Percentiles rank a stretch among this genome's conserved stretches.
phyloP scores from a whole-genome alignment of 805 yeast genomes.

The Lipomyces chichibuensis region DNA sequence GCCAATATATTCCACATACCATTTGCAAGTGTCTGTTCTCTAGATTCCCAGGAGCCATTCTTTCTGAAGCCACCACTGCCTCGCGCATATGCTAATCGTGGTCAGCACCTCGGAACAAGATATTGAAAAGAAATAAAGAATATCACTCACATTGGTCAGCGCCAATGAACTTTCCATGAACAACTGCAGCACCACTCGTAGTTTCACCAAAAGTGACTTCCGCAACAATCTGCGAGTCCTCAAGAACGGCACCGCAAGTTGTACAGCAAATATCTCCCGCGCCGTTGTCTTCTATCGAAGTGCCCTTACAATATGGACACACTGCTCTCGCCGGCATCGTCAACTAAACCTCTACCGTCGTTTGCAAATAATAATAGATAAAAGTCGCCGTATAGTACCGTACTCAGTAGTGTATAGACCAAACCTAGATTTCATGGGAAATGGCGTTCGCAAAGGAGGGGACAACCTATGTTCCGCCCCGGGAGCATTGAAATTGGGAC shows the following conservation, averaged over 20 bases:
- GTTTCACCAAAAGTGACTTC: conserved; percentile 95
- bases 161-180: conserved; percentile 91
- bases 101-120: background rate
- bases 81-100: conserved; percentile 28
- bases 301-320: conserved; percentile 28
- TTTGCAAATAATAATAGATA: background rate
- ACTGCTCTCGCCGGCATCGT: conserved; percentile 21
- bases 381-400: background rate
- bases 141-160: conserved; percentile 64
- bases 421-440: background rate
- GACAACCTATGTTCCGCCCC: background rate
- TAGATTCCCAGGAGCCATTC: conserved; percentile 58
- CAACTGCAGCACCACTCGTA: conserved; percentile 90
- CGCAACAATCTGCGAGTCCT: conserved; percentile 91
- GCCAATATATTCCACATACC: conserved; percentile 43
- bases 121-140: background rate
- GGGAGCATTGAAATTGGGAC: background rate
- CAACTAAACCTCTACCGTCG: background rate
- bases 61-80: conserved; percentile 53
- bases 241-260: conserved; percentile 82
- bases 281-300: conserved; percentile 31
- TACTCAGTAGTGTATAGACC: background rate
- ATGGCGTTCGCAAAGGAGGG: background rate
- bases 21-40: conserved; percentile 85
- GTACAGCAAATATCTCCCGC: conserved; percentile 70